Base-by-base conservation (phyloP, 495 filamentous ascomycete genomes). In the Penicillium bialowiezense region DNA sequence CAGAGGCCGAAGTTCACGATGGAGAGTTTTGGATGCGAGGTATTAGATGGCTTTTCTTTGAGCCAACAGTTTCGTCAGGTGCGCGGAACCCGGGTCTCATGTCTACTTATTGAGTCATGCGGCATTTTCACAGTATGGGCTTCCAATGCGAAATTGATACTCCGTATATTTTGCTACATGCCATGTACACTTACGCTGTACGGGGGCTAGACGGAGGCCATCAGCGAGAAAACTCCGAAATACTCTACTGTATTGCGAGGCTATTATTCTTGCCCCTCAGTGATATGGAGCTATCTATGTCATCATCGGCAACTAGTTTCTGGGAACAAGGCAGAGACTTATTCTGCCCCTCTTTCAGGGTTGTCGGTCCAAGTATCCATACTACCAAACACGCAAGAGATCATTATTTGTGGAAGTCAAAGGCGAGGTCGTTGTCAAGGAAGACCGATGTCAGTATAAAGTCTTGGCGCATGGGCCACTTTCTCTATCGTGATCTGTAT, bases 161-260 rank as follows among this genome's bases (percentile, higher is more conserved):
- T 28, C 8, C n/a, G n/a, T n/a, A n/a, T n/a, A n/a, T n/a, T n/a
- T n/a, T n/a, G n/a, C n/a, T n/a, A n/a, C n/a, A n/a, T n/a, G n/a
- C n/a, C n/a, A n/a, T n/a, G n/a, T n/a, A n/a, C n/a, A n/a, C n/a
- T n/a, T n/a, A n/a, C n/a, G n/a, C n/a, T 19, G 24, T 40, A 23
- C 36, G 47, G 43, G 47, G 38, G 23, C n/a, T 50, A 36, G 28
- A 34, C 20, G 33, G 31, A 5, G 35, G 21, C 39, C 47, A 50
- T 33, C 36, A 39, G 20, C 32, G 18, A 32, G 8, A 14, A 20
- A 15, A 23, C 15, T 36, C 43, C 23, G 15, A 45, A 24, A 28
- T 21, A 14, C 34, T 24, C 12, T 26, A 13, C 19, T 46, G 24
- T 26, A 13, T 21, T 46, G 24, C 39, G 34, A 52, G 50, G 41